phyloP scores from a whole-genome alignment of 257 asterid species.

The Eucommia ulmoides region DNA sequence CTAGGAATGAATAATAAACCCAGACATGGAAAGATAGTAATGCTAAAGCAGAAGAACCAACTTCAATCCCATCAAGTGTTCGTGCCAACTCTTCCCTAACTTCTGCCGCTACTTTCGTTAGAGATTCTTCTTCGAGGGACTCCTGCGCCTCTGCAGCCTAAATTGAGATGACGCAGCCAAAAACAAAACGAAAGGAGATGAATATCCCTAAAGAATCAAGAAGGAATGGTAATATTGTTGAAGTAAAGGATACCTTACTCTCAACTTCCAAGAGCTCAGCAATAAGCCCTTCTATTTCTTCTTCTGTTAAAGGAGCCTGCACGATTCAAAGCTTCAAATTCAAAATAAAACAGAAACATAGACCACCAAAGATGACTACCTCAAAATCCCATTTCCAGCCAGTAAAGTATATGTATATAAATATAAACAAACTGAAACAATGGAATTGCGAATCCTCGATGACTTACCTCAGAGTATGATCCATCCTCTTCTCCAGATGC shows the following conservation, averaged over 20 bases:
- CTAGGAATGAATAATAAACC: constrained; percentile 1
- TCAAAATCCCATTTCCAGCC: background rate
- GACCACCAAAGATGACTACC: background rate
- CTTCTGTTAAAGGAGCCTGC: constrained; percentile 81
- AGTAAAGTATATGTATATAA: background rate
- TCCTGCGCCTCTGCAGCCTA: constrained; percentile 99
- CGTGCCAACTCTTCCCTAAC: constrained; percentile 78
- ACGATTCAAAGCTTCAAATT: background rate
- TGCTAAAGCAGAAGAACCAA: constrained; percentile 9
- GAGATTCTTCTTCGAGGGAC: constrained; percentile 77
- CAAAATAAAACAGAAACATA: background rate
- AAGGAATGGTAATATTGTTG: background rate
- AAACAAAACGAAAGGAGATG: constrained; percentile 1
- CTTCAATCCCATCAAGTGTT: constrained; percentile 53
- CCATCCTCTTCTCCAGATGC: constrained; percentile 13
- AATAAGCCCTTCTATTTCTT: constrained; percentile 79
- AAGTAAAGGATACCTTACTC: constrained; percentile 41
- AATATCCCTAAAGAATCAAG: constrained; percentile 6
- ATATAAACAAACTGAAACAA: background rate
- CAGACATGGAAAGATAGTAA: background rate
- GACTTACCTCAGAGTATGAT: constrained; percentile 35
- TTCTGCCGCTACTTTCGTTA: constrained; percentile 66
- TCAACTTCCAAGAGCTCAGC: constrained; percentile 84
- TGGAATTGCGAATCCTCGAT: background rate
- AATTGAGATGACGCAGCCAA: background rate